Base-by-base conservation (phyloP, 106 monocot species). In the Dioscorea zingiberensis region DNA sequence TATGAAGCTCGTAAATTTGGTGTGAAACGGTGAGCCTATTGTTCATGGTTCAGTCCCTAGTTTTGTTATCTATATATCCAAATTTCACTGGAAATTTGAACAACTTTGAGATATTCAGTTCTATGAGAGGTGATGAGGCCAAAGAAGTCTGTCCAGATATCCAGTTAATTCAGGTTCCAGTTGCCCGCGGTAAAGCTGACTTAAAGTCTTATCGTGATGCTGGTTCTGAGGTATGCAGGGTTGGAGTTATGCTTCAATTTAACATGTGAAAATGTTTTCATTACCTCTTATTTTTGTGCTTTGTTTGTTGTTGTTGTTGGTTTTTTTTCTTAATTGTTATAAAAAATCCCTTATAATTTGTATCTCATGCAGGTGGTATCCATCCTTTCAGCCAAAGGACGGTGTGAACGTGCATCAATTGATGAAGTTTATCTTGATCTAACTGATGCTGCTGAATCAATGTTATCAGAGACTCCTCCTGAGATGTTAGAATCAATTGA, bases 341-440 rank as follows among this genome's bases (percentile, higher is more conserved):
- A 6, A 38, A 38, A 38, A 38, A 38, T 38, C 38, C 10, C 38
- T 38, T 38, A 38, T 38, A 38, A 10, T 10, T 38, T 38, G 10
- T 38, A 10, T 10, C 38, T 8, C 16, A 47, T 67, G 5, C 77
- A 97, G 97, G 92, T 97, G 11, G 82, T 92, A 32, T 77, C 85
- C 13, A 86, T 97, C 59, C 79, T 97, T 16, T 67, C 92, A 26
- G 73, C 75, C 23, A 84, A 82, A 77, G 97, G 92, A 26, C 81
- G 85, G 22, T 92, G 97, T 65, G 97, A 97, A 63, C 85, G 97
- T 6, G 92, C 97, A 49, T 97, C 97, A 21, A 97, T 97, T 70
- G 97, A 97, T 80, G 97, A 97, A 76, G 97, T 88, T 58, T 97
- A 97, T 74, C 85, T 97, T 75, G 92, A 97, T 65, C 76, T 97